A percentile compares a stretch with the other conserved stretches of the same genome.
Conservation (phyloP, 1,139 yeast species). For the Kurtzmaniella quercitrusa region DNA sequence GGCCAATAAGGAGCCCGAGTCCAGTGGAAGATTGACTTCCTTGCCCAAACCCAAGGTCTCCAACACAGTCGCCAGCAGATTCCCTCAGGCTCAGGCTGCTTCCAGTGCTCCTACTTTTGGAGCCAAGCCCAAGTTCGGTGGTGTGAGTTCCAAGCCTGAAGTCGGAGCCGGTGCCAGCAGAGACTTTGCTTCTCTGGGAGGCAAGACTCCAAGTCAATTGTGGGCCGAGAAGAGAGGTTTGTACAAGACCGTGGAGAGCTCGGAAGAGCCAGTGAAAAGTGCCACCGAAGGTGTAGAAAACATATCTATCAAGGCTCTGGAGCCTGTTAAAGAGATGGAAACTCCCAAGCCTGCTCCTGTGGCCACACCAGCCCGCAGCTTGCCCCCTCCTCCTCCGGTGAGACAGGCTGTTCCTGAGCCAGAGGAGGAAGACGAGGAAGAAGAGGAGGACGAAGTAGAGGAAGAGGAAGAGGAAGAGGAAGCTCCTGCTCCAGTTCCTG, state of each 20-base stretch:
- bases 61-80: conserved; percentile 51
- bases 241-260: conserved; percentile 40
- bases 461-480: conserved; percentile 15
- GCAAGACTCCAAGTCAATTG: conserved; percentile 90
- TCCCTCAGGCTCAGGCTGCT: conserved; percentile 27
- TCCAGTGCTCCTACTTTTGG: conserved; percentile 43
- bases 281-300: conserved; percentile 15
- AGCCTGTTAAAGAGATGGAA: conserved; percentile 12
- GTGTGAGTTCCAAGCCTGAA: conserved; percentile 29
- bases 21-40: conserved; percentile 51
- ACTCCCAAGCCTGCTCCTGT: conserved; percentile 14
- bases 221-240: conserved; percentile 92
- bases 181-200: conserved; percentile 67
- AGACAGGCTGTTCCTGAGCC: conserved; percentile 12
- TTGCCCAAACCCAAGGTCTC: conserved; percentile 63
- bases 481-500: conserved; percentile 10
- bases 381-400: conserved; percentile 18
- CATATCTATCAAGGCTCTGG: conserved; percentile 17
- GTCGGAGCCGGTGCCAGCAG: conserved; percentile 62
- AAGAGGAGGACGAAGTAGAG: conserved; percentile 12
- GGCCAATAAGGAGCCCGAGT: conserved; percentile 15
- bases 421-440: conserved; percentile 21
- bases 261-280: conserved; percentile 9
- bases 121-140: conserved; percentile 44
- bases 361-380: conserved; percentile 16